phyloP scores from a whole-genome alignment of 345 rosid species.

The Salix viminalis region DNA sequence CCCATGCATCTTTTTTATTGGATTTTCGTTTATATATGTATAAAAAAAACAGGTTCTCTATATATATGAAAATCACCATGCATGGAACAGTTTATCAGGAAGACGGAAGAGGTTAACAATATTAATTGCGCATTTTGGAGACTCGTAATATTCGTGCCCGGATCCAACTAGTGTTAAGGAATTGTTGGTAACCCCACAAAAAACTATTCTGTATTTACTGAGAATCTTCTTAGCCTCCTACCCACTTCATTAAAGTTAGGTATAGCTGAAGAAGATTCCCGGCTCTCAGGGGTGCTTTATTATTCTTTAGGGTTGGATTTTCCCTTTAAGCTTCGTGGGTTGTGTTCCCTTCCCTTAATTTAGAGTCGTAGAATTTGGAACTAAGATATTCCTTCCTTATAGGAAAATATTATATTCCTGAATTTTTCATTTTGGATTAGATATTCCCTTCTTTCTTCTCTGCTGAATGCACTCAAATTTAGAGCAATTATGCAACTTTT shows the following conservation, averaged over 20 bases:
- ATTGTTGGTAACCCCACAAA: neutral
- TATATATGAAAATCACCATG: neutral
- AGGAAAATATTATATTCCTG: slow-evolving; percentile 48
- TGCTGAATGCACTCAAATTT: slow-evolving; percentile 42
- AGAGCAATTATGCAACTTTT: slow-evolving; percentile 57
- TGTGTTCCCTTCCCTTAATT: slow-evolving; percentile 52
- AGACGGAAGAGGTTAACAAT: neutral
- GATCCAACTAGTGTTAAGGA: slow-evolving; percentile 9
- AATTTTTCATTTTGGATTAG: slow-evolving; percentile 37
- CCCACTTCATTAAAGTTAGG: slow-evolving; percentile 71
- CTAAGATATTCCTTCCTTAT: slow-evolving; percentile 75
- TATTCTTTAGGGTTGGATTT: slow-evolving; percentile 36
- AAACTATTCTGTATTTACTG: slow-evolving; percentile 7
- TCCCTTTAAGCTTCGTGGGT: slow-evolving; percentile 48
- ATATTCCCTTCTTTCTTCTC: slow-evolving; percentile 37
- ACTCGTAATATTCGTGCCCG: slow-evolving; percentile 2
- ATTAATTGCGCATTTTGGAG: neutral
- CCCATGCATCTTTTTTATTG: too few species aligned
- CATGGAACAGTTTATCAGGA: neutral
- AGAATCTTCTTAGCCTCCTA: slow-evolving; percentile 69
- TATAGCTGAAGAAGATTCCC: slow-evolving; percentile 62
- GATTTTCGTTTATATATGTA: too few species aligned
- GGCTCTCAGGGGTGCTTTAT: slow-evolving; percentile 35
- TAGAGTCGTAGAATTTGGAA: slow-evolving; percentile 75
- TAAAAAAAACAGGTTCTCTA: neutral